A percentile compares a stretch with the other conserved stretches of the same genome.
phyloP scores from a whole-genome alignment of 257 asterid species.

The Solanum peruvianum region DNA sequence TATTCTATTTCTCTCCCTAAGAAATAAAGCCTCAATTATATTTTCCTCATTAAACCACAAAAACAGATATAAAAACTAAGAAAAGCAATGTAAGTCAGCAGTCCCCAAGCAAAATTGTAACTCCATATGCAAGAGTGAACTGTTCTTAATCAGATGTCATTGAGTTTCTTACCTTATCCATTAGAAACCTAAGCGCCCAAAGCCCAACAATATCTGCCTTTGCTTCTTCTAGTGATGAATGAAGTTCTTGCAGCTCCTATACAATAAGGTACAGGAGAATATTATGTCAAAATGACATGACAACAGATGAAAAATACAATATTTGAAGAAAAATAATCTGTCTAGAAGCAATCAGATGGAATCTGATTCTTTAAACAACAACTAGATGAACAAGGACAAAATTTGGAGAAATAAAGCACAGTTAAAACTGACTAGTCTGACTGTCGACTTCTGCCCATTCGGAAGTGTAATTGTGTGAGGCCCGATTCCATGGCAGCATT shows the following conservation, averaged over 20 bases:
- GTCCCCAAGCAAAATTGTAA: background rate
- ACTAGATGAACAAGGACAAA: background rate
- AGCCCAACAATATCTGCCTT: conserved; percentile 98
- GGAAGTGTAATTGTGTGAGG: conserved; percentile 91
- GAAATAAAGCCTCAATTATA: background rate
- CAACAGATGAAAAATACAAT: background rate
- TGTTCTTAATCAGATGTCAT: background rate
- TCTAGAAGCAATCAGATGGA: background rate
- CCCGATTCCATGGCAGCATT: conserved; percentile 97
- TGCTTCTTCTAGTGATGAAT: conserved; percentile 93
- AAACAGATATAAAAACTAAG: background rate
- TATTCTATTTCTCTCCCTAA: background rate
- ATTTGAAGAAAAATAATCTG: background rate
- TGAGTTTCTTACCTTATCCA: conserved; percentile 38
- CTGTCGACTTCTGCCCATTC: conserved; percentile 69
- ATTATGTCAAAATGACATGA: background rate
- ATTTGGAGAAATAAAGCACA: background rate
- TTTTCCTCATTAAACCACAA: background rate
- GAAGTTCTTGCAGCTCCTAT: conserved; percentile 97
- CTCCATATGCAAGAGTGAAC: background rate
- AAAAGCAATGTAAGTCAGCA: background rate
- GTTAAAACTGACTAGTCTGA: conserved; percentile 58
- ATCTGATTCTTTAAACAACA: background rate
- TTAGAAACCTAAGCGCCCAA: conserved; percentile 88
- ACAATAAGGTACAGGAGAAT: conserved; percentile 2